A percentile compares a stretch with the other conserved stretches of the same genome.
Evolutionary conservation across 805 yeast genomes (phyloP).

Genomic region (Pichia scutulata): DNA sequence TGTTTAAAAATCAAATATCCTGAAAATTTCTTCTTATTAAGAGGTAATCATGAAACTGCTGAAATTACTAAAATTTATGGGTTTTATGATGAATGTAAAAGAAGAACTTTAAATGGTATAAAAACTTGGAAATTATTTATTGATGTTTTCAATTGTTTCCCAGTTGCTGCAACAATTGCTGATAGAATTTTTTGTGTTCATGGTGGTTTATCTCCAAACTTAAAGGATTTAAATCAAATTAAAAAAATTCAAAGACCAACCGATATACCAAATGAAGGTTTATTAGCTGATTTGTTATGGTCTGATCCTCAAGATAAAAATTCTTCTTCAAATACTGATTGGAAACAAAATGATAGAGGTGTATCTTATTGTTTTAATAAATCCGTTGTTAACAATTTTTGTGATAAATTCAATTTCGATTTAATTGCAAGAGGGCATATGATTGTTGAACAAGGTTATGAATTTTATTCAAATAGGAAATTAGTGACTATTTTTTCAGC

Average conservation of each 20-base stretch:
- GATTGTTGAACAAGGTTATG: slow-evolving; percentile 88
- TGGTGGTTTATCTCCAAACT: slow-evolving; percentile 72
- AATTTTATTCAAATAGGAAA: slow-evolving; percentile 66
- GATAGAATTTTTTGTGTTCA: slow-evolving; percentile 53
- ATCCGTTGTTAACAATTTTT: slow-evolving; percentile 64
- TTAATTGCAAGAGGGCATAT: slow-evolving; percentile 77
- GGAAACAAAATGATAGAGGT: slow-evolving; percentile 82
- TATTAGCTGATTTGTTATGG: slow-evolving; percentile 74
- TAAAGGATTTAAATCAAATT: slow-evolving; percentile 57
- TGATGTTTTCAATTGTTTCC: slow-evolving; percentile 51
- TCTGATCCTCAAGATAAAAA: slow-evolving; percentile 60
- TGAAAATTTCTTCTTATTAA: slow-evolving; percentile 50
- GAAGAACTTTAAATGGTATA: slow-evolving; percentile 33
- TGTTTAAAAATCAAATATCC: slow-evolving; percentile 53
- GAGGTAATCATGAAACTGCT: slow-evolving; percentile 56
- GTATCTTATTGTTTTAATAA: slow-evolving; percentile 73
- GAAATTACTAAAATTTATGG: slow-evolving; percentile 54
- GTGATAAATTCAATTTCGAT: slow-evolving; percentile 61
- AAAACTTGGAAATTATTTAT: slow-evolving; percentile 45
- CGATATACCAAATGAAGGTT: slow-evolving; percentile 74
- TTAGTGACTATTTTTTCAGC: slow-evolving; percentile 76
- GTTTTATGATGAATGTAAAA: slow-evolving; percentile 53
- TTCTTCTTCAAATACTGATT: slow-evolving; percentile 30
- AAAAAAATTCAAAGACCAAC: slow-evolving; percentile 71
- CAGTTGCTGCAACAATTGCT: slow-evolving; percentile 55